Evolutionary conservation across 176 grass and related monocot species (phyloP).

Genomic region (Triticum timopheevii): DNA sequence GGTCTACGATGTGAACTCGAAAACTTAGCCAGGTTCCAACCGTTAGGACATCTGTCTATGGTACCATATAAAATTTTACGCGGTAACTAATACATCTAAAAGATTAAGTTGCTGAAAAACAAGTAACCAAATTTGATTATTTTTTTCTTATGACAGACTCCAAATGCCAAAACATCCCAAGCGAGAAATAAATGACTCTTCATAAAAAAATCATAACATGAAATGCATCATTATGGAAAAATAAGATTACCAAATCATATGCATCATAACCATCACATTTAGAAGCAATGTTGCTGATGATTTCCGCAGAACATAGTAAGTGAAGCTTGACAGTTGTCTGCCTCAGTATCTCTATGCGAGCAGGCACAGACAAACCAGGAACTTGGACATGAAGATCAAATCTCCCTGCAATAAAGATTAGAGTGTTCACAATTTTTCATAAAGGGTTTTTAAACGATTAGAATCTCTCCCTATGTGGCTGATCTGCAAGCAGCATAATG

Average conservation of each 20-base stretch:
- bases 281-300: constrained; percentile 62
- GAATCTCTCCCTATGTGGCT: neutral
- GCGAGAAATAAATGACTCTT: neutral
- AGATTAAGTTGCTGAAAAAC: neutral
- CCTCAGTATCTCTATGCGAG: constrained; percentile 69
- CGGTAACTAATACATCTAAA: neutral
- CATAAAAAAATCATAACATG: neutral
- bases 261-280: constrained; percentile 99
- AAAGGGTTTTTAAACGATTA: neutral
- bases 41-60: too few relatives aligned
- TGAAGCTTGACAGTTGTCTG: constrained; percentile 63
- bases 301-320: constrained; percentile 64
- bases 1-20: neutral
- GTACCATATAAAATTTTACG: neutral
- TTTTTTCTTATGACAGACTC: neutral
- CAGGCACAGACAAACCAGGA: constrained; percentile 61
- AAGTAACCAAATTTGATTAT: neutral
- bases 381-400: constrained; percentile 97
- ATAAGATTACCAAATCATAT: constrained; percentile 77
- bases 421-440: neutral
- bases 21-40: neutral
- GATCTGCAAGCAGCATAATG: neutral
- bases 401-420: constrained; percentile 51
- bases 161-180: neutral
- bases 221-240: neutral